Conservation (phyloP, 495 filamentous ascomycete genomes). For the Diplogelasinospora grovesii region DNA sequence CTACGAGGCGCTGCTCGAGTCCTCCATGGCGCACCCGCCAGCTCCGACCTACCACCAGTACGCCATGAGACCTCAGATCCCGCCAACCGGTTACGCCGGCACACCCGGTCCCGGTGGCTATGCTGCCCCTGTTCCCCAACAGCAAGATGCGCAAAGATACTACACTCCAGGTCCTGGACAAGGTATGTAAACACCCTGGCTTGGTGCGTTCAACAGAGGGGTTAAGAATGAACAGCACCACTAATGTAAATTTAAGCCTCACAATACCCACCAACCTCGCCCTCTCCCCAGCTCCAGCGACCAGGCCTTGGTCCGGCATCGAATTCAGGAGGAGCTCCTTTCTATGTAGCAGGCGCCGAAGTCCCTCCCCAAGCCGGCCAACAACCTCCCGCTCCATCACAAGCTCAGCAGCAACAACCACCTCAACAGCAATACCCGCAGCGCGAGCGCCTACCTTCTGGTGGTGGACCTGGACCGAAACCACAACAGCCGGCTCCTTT, state of each 20-base stretch:
- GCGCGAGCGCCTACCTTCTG: constrained; percentile 29
- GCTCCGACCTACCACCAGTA: constrained; percentile 61
- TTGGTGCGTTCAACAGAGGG: constrained; percentile 22
- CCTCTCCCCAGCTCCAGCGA: constrained; percentile 43
- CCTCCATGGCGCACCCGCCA: constrained; percentile 86
- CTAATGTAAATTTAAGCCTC: constrained; percentile 29
- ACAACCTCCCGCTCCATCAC: constrained; percentile 18
- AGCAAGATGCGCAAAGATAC: constrained; percentile 61
- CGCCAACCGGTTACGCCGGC: constrained; percentile 64
- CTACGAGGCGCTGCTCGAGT: constrained; percentile 91
- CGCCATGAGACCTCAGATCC: constrained; percentile 53
- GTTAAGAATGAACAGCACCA: too few species aligned
- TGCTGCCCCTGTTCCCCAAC: constrained; percentile 25
- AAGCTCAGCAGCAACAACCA: constrained; percentile 32
- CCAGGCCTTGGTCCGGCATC: constrained; percentile 24
- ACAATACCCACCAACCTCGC: constrained; percentile 40
- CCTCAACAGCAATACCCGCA: constrained; percentile 26
- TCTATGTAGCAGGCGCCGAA: constrained; percentile 42
- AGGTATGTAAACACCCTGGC: constrained; percentile 26
- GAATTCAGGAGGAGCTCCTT: constrained; percentile 34
- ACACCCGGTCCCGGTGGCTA: too few species aligned
- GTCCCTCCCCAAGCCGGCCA: constrained; percentile 29
- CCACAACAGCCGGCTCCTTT: constrained; percentile 41
- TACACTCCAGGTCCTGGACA: constrained; percentile 54
- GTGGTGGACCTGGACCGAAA: too few species aligned